Evolutionary conservation across 208 protist genomes (phyloP).

Genomic region (Trypanosoma brucei): DNA sequence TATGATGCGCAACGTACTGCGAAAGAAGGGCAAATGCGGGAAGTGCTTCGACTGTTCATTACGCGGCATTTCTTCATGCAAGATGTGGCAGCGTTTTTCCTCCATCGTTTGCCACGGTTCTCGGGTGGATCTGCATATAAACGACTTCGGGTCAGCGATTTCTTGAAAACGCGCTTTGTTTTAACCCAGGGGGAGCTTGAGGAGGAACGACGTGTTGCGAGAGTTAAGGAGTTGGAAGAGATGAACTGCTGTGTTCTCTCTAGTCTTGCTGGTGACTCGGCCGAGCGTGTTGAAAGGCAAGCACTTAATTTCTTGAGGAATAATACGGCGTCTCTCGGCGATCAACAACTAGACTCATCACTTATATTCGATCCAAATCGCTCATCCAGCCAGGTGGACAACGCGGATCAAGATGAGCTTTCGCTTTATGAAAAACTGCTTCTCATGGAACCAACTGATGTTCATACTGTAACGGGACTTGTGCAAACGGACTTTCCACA

Average conservation of each 20-base stretch:
- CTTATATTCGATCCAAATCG: neutral
- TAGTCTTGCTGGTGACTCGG: conserved; percentile 46
- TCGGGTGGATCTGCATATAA: conserved; percentile 60
- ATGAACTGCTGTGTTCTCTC: conserved; percentile 53
- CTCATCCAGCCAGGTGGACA: conserved; percentile 3
- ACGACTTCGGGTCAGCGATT: conserved; percentile 32
- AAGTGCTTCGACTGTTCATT: conserved; percentile 36
- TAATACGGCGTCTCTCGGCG: conserved; percentile 2
- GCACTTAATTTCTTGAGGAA: conserved; percentile 4
- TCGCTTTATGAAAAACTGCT: conserved; percentile 48
- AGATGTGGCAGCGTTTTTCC: conserved; percentile 40
- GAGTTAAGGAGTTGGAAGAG: conserved; percentile 45
- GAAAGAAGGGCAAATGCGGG: conserved; percentile 39
- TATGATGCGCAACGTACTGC: neutral
- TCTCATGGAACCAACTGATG: conserved; percentile 57
- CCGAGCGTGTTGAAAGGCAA: conserved; percentile 34
- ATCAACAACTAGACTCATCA: neutral
- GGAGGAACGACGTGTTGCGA: conserved; percentile 33
- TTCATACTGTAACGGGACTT: conserved; percentile 24
- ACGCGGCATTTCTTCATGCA: conserved; percentile 50
- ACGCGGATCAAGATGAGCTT: conserved; percentile 1
- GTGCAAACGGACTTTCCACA: conserved; percentile 62
- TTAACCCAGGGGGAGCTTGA: conserved; percentile 40
- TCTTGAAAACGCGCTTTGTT: conserved; percentile 21
- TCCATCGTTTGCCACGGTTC: conserved; percentile 63